Evolutionary conservation across 2,329 filamentous ascomycete species (phyloP).

Genomic region (Fusarium neocosmosporiellum): DNA sequence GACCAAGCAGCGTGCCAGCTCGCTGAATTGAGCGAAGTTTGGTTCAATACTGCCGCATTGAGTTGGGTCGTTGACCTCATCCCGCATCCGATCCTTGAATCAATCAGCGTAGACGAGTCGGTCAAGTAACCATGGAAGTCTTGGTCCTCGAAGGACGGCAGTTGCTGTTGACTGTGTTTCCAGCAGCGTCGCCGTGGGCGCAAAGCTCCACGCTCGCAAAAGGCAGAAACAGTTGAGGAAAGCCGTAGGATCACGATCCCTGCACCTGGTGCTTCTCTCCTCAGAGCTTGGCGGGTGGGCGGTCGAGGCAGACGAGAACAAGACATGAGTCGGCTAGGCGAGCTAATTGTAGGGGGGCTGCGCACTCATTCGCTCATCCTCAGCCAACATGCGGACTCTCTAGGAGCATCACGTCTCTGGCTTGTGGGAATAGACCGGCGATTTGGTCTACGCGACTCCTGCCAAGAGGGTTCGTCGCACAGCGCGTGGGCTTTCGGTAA

Average conservation of each 20-base stretch:
- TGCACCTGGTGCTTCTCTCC: conserved; percentile 38
- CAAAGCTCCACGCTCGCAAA: conserved; percentile 22
- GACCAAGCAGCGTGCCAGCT: conserved; percentile 13
- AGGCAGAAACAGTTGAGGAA: conserved; percentile 31
- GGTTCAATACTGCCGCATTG: conserved; percentile 3
- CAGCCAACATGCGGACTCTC: conserved; percentile 4
- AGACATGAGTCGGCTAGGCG: conserved; percentile 25
- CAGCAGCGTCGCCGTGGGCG: conserved; percentile 21
- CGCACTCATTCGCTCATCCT: conserved; percentile 21
- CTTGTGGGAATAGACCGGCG: conserved; percentile 25
- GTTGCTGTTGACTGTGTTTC: conserved; percentile 16
- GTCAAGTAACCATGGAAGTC: conserved; percentile 5
- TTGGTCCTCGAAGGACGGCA: conserved; percentile 29
- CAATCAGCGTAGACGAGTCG: conserved; percentile 3
- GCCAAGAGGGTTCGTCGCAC: conserved; percentile 29
- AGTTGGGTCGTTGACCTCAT: background rate
- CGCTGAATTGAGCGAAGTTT: conserved; percentile 6
- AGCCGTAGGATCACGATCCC: conserved; percentile 43
- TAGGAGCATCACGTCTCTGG: conserved; percentile 6
- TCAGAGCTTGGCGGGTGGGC: conserved; percentile 31
- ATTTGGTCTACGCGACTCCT: conserved; percentile 13
- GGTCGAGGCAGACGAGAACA: conserved; percentile 29
- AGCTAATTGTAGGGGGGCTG: conserved; percentile 27
- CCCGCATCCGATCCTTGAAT: background rate
- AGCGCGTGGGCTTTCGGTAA: conserved; percentile 16